These are phyloP conservation scores for Gaultheria prostrata DNA, from an alignment of 148 eudicot species.

Conservation along the genomic window DNA sequence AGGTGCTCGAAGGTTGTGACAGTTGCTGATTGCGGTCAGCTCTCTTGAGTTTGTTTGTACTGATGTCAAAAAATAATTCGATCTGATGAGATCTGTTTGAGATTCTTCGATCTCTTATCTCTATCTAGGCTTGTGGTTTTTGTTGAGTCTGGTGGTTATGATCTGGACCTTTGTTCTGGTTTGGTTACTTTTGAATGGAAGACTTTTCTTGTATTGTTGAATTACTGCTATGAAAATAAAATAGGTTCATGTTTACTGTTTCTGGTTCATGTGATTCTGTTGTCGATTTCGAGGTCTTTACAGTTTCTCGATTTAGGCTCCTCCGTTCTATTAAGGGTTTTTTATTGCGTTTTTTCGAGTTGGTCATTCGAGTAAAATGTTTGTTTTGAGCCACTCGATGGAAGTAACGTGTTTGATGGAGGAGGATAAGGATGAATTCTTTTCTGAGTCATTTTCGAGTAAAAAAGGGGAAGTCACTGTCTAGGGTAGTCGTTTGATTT, in stretches of 20 bases:
- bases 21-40: conserved; percentile 68
- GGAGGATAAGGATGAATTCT: too few relatives aligned
- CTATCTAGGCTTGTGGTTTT: neutral
- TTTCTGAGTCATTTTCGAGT: neutral
- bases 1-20: conserved; percentile 39
- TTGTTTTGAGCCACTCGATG: too few relatives aligned
- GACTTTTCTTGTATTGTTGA: neutral
- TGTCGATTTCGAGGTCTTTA: neutral
- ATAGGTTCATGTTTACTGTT: neutral
- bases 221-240: neutral
- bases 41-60: conserved; percentile 19
- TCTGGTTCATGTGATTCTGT: neutral
- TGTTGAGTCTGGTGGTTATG: neutral
- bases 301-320: neutral
- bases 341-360: too few relatives aligned
- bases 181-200: neutral
- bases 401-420: too few relatives aligned
- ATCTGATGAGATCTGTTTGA: neutral
- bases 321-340: too few relatives aligned
- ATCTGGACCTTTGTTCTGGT: neutral
- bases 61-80: neutral
- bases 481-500: neutral
- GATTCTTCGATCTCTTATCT: neutral
- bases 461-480: neutral
- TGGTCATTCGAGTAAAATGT: too few relatives aligned